phyloP scores from a whole-genome alignment of 2,329 filamentous ascomycete genomes.

The Beauveria australis region DNA sequence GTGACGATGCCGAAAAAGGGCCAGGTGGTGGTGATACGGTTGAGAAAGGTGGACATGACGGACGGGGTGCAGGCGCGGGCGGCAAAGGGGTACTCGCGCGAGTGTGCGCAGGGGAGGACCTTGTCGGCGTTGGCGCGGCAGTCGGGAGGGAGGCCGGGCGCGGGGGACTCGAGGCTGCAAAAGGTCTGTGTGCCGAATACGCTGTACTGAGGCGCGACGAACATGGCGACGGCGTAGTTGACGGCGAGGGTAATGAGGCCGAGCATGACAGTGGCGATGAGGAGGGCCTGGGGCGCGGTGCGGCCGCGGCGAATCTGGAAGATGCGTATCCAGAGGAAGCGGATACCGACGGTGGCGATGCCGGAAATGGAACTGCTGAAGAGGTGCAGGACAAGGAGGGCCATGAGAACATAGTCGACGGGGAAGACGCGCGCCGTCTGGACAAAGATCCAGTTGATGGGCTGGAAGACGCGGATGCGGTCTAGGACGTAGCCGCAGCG shows the following conservation, averaged over 20 bases:
- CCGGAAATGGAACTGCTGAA: conserved; percentile 85
- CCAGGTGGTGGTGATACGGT: conserved; percentile 87
- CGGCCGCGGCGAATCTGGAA: conserved; percentile 86
- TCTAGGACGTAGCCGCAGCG: conserved; percentile 89
- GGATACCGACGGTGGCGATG: conserved; percentile 79
- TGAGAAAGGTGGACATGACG: conserved; percentile 86
- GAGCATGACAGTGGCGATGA: conserved; percentile 84
- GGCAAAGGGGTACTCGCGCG: conserved; percentile 60
- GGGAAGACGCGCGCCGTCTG: conserved; percentile 78
- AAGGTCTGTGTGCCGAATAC: conserved; percentile 93
- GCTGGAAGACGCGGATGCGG: conserved; percentile 85
- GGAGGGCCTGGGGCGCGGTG: conserved; percentile 83
- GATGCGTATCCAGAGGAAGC: conserved; percentile 90
- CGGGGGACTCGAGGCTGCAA: conserved; percentile 63
- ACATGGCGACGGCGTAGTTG: conserved; percentile 87
- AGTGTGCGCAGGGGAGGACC: conserved; percentile 75
- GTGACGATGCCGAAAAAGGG: conserved; percentile 88
- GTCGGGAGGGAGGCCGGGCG: conserved; percentile 60
- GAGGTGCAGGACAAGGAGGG: conserved; percentile 74
- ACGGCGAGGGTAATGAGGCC: conserved; percentile 83
- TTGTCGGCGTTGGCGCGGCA: conserved; percentile 64
- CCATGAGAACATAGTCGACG: conserved; percentile 84
- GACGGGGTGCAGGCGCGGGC: conserved; percentile 81
- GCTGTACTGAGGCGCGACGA: conserved; percentile 92
- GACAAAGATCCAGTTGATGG: conserved; percentile 77